phyloP scores from a whole-genome alignment of 306 rosid species.

The Vicia faba region DNA sequence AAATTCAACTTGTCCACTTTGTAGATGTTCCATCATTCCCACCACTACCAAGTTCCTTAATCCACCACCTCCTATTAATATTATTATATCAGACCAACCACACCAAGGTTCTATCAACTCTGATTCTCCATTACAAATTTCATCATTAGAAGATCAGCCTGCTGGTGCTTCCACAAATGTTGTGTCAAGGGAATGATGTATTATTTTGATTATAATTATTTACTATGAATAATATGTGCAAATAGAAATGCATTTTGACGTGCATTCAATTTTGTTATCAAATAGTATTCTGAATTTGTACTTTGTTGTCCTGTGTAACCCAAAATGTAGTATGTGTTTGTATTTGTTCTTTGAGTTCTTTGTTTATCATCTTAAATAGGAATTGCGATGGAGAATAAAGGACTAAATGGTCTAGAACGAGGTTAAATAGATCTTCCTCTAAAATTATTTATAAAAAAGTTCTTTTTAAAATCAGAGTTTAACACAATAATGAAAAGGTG shows the following conservation, averaged over 20 bases:
- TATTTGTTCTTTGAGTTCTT: too few species aligned
- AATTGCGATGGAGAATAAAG: too few species aligned
- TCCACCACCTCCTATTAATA: constrained; percentile 34
- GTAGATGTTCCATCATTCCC: constrained; percentile 75
- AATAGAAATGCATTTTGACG: neutral
- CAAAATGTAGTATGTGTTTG: too few species aligned
- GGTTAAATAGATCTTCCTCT: too few species aligned
- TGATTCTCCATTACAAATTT: constrained; percentile 27
- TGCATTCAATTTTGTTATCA: neutral
- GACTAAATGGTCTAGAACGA: too few species aligned
- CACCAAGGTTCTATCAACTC: constrained; percentile 32
- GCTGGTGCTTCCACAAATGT: constrained; percentile 33
- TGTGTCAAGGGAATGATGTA: constrained; percentile 21
- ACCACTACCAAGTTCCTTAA: constrained; percentile 38
- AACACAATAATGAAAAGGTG: too few species aligned
- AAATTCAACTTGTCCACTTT: constrained; percentile 87
- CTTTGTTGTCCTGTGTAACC: neutral
- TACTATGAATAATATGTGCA: neutral
- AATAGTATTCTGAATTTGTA: neutral
- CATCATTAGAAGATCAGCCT: constrained; percentile 21
- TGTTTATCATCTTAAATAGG: neutral
- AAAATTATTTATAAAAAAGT: too few species aligned
- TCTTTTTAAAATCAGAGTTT: too few species aligned
- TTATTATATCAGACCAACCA: constrained; percentile 35
- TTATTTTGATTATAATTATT: neutral